Conservation (phyloP, 495 filamentous ascomycete genomes). For the Hypoxylon perforatum region DNA sequence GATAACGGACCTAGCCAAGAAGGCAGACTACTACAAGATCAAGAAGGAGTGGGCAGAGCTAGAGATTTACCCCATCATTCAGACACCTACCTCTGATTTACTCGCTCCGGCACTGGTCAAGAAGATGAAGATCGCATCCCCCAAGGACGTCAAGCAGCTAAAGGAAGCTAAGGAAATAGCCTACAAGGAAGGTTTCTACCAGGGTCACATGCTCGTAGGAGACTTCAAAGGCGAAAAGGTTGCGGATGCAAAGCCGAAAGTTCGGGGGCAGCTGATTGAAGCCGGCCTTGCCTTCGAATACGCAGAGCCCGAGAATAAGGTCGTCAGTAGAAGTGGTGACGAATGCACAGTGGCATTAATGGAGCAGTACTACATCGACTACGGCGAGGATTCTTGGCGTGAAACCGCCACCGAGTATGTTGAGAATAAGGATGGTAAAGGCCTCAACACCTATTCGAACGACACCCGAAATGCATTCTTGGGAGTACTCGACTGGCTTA, state of each 20-base stretch:
- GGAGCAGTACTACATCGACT: slow-evolving; percentile 97
- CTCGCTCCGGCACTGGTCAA: slow-evolving; percentile 86
- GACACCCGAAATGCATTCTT: slow-evolving; percentile 88
- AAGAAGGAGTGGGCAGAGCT: slow-evolving; percentile 96
- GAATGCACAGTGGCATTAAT: slow-evolving; percentile 92
- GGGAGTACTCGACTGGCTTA: slow-evolving; percentile 87
- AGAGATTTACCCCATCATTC: slow-evolving; percentile 87
- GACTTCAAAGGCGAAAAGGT: slow-evolving; percentile 91
- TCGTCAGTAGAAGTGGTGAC: slow-evolving; percentile 86
- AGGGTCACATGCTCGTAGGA: slow-evolving; percentile 89
- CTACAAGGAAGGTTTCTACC: slow-evolving; percentile 98
- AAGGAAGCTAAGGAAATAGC: slow-evolving; percentile 94
- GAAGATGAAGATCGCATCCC: slow-evolving; percentile 94
- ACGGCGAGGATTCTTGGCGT: slow-evolving; percentile 64
- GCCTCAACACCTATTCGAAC: slow-evolving; percentile 78
- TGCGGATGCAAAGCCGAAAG: slow-evolving; percentile 84
- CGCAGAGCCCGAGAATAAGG: slow-evolving; percentile 89
- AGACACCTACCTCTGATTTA: slow-evolving; percentile 86
- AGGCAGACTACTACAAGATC: slow-evolving; percentile 97
- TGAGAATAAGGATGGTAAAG: slow-evolving; percentile 67
- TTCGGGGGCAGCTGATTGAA: slow-evolving; percentile 81
- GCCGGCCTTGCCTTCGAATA: slow-evolving; percentile 87
- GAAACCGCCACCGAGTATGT: slow-evolving; percentile 78
- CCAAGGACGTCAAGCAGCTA: slow-evolving; percentile 90
- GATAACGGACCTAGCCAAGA: slow-evolving; percentile 87